phyloP scores from a whole-genome alignment of 2,329 filamentous ascomycete species.

The Plectosphaerella plurivora region DNA sequence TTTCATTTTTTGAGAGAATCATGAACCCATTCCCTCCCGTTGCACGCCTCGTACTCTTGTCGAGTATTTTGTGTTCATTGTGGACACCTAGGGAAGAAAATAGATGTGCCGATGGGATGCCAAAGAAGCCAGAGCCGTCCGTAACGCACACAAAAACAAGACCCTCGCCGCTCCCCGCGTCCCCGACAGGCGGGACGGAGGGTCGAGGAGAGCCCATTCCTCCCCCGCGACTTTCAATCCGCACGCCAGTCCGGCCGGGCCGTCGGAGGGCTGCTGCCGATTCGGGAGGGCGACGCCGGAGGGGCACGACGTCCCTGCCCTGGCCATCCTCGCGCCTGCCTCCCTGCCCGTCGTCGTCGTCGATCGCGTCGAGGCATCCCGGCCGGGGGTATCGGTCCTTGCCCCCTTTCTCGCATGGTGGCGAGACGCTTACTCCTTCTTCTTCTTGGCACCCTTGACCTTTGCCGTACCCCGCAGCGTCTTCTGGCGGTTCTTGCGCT shows the following conservation, averaged over 20 bases:
- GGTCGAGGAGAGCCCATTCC: constrained; percentile 7
- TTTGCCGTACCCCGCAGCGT: constrained; percentile 96
- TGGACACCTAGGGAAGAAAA: constrained; percentile 1
- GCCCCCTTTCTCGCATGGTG: constrained; percentile 12
- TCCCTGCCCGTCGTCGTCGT: background rate
- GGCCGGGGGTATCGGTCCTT: background rate
- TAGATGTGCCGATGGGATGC: constrained; percentile 10
- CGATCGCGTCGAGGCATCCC: background rate
- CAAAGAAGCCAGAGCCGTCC: constrained; percentile 7
- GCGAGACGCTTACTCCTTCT: constrained; percentile 76
- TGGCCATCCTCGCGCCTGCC: background rate
- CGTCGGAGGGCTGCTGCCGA: background rate
- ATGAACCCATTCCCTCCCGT: constrained; percentile 15
- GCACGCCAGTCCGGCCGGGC: background rate
- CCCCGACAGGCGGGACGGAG: constrained; percentile 5
- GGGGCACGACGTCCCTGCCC: background rate
- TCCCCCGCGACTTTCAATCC: background rate
- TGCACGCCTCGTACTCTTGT: constrained; percentile 13
- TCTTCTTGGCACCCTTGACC: constrained; percentile 91
- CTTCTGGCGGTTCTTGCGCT: constrained; percentile 99
- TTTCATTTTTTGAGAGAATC: constrained; percentile 15
- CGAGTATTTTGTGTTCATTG: constrained; percentile 9
- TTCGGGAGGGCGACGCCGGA: background rate
- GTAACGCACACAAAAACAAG: constrained; percentile 10
- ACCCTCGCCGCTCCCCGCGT: constrained; percentile 6